Conservation (phyloP, 306 rosid genomes). For the Delonix regia region DNA sequence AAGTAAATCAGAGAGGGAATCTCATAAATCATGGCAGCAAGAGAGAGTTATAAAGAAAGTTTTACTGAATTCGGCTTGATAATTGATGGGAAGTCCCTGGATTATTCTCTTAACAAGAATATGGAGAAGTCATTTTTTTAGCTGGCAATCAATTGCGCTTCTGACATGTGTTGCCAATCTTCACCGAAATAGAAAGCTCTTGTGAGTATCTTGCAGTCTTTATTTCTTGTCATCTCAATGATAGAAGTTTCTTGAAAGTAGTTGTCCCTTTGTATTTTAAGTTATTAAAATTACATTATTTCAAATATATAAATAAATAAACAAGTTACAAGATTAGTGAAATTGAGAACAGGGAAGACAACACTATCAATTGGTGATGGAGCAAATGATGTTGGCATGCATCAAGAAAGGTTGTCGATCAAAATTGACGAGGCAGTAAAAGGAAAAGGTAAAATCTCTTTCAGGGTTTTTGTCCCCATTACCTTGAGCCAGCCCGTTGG, state of each 20-base stretch:
- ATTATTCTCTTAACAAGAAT: constrained; percentile 57
- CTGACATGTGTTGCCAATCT: constrained; percentile 89
- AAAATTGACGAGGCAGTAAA: too few relatives aligned
- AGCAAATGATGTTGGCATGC: constrained; percentile 96
- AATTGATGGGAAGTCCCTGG: constrained; percentile 92
- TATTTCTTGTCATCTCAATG: constrained; percentile 7
- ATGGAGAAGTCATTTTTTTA: constrained; percentile 66
- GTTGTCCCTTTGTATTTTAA: neutral
- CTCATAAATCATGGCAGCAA: constrained; percentile 51
- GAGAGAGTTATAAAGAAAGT: constrained; percentile 44
- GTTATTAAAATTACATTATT: constrained; percentile 31
- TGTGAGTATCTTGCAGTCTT: constrained; percentile 52
- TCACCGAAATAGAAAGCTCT: constrained; percentile 93
- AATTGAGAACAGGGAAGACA: constrained; percentile 69
- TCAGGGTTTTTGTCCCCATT: too few relatives aligned
- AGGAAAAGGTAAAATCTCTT: too few relatives aligned
- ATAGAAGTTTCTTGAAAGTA: neutral
- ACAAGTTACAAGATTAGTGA: constrained; percentile 85
- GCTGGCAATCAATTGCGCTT: constrained; percentile 72
- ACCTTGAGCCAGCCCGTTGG: too few relatives aligned
- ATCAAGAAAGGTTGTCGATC: too few relatives aligned
- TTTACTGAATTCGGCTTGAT: constrained; percentile 60
- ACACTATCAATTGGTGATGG: constrained; percentile 87
- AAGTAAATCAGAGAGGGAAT: constrained; percentile 69
- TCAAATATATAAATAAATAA: constrained; percentile 11